These are phyloP conservation scores for Clavispora santaluciae DNA, from an alignment of 805 yeast genomes.

Conservation along the genomic window DNA sequence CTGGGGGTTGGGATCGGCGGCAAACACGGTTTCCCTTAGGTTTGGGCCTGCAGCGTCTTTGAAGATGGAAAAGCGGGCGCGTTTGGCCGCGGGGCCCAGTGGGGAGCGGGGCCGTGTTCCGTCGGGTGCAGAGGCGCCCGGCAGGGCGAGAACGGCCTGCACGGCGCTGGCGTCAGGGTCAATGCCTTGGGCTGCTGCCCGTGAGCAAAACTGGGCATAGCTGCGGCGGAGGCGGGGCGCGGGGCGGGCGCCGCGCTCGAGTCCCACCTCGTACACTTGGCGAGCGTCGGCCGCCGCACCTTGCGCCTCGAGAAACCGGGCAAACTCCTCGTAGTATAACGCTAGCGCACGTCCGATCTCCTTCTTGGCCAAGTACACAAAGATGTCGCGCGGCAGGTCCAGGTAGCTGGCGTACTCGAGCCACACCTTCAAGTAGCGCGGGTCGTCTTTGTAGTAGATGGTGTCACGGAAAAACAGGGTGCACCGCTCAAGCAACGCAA, in stretches of 20 bases:
- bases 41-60: slow-evolving; percentile 7
- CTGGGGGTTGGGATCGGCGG: slow-evolving; percentile 33
- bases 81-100: slow-evolving; percentile 14
- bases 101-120: too few relatives aligned
- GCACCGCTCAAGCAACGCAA: slow-evolving; percentile 64
- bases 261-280: slow-evolving; percentile 54
- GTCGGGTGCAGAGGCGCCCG: too few relatives aligned
- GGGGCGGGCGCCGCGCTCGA: slow-evolving; percentile 65
- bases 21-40: slow-evolving; percentile 17
- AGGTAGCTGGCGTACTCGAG: slow-evolving; percentile 64
- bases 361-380: slow-evolving; percentile 63
- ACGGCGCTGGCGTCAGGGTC: too few relatives aligned
- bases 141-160: too few relatives aligned
- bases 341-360: slow-evolving; percentile 68
- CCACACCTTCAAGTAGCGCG: slow-evolving; percentile 80
- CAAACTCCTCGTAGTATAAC: slow-evolving; percentile 74
- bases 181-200: too few relatives aligned
- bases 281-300: slow-evolving; percentile 51
- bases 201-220: slow-evolving; percentile 37
- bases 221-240: slow-evolving; percentile 26
- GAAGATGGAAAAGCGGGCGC: slow-evolving; percentile 37
- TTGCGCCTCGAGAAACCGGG: slow-evolving; percentile 51
- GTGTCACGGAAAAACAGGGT: slow-evolving; percentile 64
- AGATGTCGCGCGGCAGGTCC: slow-evolving; percentile 67
- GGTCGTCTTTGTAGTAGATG: slow-evolving; percentile 70